Conservation (phyloP, 495 filamentous ascomycete genomes). For the Apodospora peruviana region DNA sequence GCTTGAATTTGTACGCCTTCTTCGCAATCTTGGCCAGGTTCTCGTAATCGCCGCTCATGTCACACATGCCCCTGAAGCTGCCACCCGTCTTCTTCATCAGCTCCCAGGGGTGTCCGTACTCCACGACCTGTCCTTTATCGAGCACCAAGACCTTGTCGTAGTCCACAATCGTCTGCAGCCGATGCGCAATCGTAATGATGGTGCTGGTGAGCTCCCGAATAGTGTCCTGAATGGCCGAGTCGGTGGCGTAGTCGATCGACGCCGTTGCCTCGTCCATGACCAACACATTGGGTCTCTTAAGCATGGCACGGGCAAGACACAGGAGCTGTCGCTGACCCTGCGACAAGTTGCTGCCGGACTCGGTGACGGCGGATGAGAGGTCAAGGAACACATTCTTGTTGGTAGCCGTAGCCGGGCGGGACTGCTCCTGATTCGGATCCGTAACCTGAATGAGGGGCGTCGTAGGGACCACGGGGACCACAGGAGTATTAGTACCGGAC, state of each 20-base stretch:
- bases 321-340: conserved; percentile 95
- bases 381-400: conserved; percentile 97
- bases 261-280: conserved; percentile 99
- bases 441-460: conserved; percentile 10
- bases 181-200: conserved; percentile 97
- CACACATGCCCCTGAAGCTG: conserved; percentile 86
- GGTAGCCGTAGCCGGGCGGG: conserved; percentile 36
- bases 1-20: conserved; percentile 47
- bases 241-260: conserved; percentile 94
- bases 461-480: conserved; percentile 8
- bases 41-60: conserved; percentile 86
- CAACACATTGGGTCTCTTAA: conserved; percentile 85
- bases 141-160: conserved; percentile 98
- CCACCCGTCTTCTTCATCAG: conserved; percentile 63
- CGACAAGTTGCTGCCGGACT: conserved; percentile 92
- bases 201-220: conserved; percentile 87
- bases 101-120: conserved; percentile 83
- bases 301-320: conserved; percentile 88
- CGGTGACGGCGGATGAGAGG: conserved; percentile 75
- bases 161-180: conserved; percentile 92
- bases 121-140: conserved; percentile 81
- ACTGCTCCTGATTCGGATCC: conserved; percentile 13
- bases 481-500: conserved; percentile 1
- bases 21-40: conserved; percentile 66
- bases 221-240: conserved; percentile 92